Percentiles rank a stretch among this genome's conserved stretches.
phyloP scores from a whole-genome alignment of 2,329 filamentous ascomycete genomes.

The Canariomyces notabilis region DNA sequence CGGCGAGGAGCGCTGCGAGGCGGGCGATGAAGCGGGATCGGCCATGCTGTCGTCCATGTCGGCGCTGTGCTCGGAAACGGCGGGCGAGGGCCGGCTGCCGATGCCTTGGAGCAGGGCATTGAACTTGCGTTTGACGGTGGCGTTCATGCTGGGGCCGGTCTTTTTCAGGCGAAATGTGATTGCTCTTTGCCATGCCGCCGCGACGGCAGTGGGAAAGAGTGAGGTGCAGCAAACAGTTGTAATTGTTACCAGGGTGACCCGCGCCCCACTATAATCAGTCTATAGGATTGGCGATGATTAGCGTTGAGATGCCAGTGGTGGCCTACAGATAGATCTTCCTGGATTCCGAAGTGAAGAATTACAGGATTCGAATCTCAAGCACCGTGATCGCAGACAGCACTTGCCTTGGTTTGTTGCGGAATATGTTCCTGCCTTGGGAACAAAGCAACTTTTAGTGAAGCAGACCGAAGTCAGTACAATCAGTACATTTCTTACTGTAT shows the following conservation, averaged over 20 bases:
- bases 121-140: slow-evolving; percentile 74
- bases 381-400: too few species aligned
- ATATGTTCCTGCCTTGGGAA: too few species aligned
- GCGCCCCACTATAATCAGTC: background rate
- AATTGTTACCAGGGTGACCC: background rate
- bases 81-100: slow-evolving; percentile 45
- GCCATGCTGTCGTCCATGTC: slow-evolving; percentile 29
- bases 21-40: slow-evolving; percentile 19
- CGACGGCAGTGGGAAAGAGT: background rate
- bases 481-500: too few species aligned
- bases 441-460: too few species aligned
- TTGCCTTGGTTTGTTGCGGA: too few species aligned
- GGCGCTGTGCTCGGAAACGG: slow-evolving; percentile 31
- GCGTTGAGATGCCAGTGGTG: too few species aligned
- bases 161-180: background rate
- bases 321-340: too few species aligned
- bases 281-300: too few species aligned
- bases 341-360: too few species aligned
- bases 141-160: slow-evolving; percentile 55
- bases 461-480: too few species aligned
- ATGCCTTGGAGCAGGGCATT: slow-evolving; percentile 67
- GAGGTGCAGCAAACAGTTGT: background rate
- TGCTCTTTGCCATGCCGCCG: background rate
- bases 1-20: slow-evolving; percentile 23
- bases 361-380: too few species aligned